Percentiles rank a stretch among this genome's conserved stretches.
phyloP scores from a whole-genome alignment of 1,284 basidiomycete species.

The Amylostereum areolatum region DNA sequence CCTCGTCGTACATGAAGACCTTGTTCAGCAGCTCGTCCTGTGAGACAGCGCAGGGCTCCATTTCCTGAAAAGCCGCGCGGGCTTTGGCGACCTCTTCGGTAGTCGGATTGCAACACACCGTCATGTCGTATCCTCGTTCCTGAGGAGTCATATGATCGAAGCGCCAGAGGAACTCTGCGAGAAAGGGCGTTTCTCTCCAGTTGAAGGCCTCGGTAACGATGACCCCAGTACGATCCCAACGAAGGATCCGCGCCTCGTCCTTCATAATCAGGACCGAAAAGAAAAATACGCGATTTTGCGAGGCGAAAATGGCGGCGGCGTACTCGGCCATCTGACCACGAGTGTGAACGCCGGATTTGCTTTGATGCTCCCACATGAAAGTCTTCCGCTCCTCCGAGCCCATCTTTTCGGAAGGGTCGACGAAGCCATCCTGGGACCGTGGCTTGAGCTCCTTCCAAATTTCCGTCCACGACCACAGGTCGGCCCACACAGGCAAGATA shows the following conservation, averaged over 20 bases:
- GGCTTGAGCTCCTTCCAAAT: too few relatives aligned
- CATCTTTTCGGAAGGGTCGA: too few relatives aligned
- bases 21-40: not conserved
- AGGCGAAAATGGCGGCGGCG: not conserved
- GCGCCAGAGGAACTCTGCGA: not conserved
- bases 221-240: slow-evolving; percentile 3
- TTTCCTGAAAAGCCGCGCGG: not conserved
- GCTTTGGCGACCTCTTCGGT: not conserved
- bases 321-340: too few relatives aligned
- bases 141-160: not conserved
- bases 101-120: not conserved
- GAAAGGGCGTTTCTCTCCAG: not conserved
- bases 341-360: too few relatives aligned
- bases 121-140: slow-evolving; percentile 1
- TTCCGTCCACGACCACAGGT: too few relatives aligned
- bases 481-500: too few relatives aligned
- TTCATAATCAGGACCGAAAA: slow-evolving; percentile 2
- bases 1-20: not conserved
- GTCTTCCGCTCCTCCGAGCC: too few relatives aligned
- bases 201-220: slow-evolving; percentile 2
- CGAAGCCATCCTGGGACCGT: too few relatives aligned
- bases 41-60: not conserved
- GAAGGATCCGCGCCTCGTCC: slow-evolving; percentile 1
- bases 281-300: not conserved
- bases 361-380: too few relatives aligned